These are phyloP conservation scores for Lojkania enalia DNA, from an alignment of 2,329 filamentous ascomycete species.

Conservation along the genomic window DNA sequence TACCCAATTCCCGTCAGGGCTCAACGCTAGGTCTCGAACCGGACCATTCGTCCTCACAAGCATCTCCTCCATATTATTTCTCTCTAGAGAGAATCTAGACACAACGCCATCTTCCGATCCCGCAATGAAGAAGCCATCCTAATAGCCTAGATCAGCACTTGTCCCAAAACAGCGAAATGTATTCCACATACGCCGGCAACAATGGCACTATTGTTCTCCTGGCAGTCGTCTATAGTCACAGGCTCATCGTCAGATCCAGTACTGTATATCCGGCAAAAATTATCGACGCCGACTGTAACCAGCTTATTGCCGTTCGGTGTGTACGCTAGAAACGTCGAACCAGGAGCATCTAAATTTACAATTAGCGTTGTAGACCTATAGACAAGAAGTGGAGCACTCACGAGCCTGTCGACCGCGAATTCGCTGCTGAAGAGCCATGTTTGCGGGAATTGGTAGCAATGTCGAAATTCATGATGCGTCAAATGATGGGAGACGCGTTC, in stretches of 20 bases:
- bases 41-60: slow-evolving; percentile 83
- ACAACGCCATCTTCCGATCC: slow-evolving; percentile 96
- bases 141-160: slow-evolving; percentile 20
- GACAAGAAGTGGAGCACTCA: slow-evolving; percentile 17
- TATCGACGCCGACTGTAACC: slow-evolving; percentile 90
- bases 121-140: slow-evolving; percentile 82
- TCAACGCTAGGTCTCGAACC: slow-evolving; percentile 82
- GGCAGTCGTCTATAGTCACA: slow-evolving; percentile 85
- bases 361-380: slow-evolving; percentile 10
- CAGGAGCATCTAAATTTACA: slow-evolving; percentile 68
- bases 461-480: slow-evolving; percentile 6
- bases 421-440: slow-evolving; percentile 23
- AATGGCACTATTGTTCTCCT: slow-evolving; percentile 81
- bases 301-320: slow-evolving; percentile 85
- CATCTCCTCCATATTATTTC: slow-evolving; percentile 75
- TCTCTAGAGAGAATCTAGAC: slow-evolving; percentile 82
- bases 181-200: slow-evolving; percentile 62
- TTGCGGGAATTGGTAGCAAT: slow-evolving; percentile 6
- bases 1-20: slow-evolving; percentile 80
- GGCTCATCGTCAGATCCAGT: slow-evolving; percentile 92
- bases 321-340: slow-evolving; percentile 84
- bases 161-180: neutral
- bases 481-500: neutral
- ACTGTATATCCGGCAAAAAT: slow-evolving; percentile 88
- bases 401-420: slow-evolving; percentile 39